phyloP scores from a whole-genome alignment of 345 rosid genomes.

The Arabis alpina region DNA sequence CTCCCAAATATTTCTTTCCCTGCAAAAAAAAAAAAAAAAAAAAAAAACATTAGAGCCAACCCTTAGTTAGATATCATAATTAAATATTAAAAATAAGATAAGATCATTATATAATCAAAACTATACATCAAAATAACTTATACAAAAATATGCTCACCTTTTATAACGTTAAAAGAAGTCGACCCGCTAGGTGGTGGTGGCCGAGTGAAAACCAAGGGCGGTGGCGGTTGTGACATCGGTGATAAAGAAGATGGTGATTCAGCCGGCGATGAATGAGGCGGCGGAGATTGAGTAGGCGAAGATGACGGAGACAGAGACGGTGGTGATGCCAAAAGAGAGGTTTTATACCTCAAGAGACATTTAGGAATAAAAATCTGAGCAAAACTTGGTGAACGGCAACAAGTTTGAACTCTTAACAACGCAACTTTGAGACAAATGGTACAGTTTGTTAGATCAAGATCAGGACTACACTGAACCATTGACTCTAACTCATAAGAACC shows the following conservation, averaged over 20 bases:
- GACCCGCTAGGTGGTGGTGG: neutral
- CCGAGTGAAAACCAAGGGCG: too few species aligned
- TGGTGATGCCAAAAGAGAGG: conserved; percentile 8
- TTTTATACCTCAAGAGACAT: conserved; percentile 29
- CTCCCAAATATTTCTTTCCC: conserved; percentile 33
- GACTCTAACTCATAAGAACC: conserved; percentile 35
- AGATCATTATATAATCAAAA: neutral
- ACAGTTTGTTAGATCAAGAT: conserved; percentile 15
- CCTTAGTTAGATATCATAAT: neutral
- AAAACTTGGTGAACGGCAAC: conserved; percentile 16
- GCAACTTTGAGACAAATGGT: conserved; percentile 7
- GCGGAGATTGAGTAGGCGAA: neutral
- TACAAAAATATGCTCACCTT: conserved; percentile 12
- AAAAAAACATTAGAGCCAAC: neutral
- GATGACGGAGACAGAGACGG: neutral
- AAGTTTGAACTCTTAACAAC: conserved; percentile 13
- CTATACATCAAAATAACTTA: neutral
- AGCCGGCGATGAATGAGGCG: neutral
- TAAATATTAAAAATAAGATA: too few species aligned
- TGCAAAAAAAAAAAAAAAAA: neutral
- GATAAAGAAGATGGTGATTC: neutral
- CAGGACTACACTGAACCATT: conserved; percentile 39
- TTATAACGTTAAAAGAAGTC: conserved; percentile 2
- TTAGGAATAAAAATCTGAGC: conserved; percentile 31
- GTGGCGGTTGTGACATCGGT: neutral